Evolutionary conservation across 1,139 yeast genomes (phyloP).

Genomic region (Blastobotrys buckinghamii): DNA sequence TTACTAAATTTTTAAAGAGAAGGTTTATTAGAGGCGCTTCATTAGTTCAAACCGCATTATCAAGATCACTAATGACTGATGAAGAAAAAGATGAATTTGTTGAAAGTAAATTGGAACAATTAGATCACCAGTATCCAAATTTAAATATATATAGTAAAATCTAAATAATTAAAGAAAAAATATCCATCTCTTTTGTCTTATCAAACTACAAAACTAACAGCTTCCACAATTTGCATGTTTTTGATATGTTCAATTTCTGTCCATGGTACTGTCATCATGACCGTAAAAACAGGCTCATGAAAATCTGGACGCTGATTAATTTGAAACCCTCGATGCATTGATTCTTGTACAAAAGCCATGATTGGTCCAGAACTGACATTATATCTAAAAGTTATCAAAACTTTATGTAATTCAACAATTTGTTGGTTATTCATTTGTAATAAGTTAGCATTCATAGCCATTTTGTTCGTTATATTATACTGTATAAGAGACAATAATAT

Average conservation of each 20-base stretch:
- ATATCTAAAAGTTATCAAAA: conserved; percentile 4
- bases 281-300: background rate
- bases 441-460: too few species aligned
- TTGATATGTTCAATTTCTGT: background rate
- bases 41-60: background rate
- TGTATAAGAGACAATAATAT: too few species aligned
- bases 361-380: conserved; percentile 2
- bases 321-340: conserved; percentile 4
- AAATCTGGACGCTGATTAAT: conserved; percentile 8
- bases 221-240: conserved; percentile 2
- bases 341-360: conserved; percentile 6
- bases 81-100: background rate
- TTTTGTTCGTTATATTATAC: too few species aligned
- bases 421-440: too few species aligned
- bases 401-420: background rate
- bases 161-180: background rate
- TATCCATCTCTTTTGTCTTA: too few species aligned
- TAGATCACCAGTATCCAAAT: background rate
- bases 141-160: background rate
- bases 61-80: background rate
- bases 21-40: background rate
- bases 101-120: background rate
- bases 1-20: background rate
- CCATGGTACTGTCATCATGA: conserved; percentile 6
- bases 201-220: background rate